These are phyloP conservation scores for Boletus holoroseus DNA, from an alignment of 1,284 basidiomycete species.

Conservation along the genomic window DNA sequence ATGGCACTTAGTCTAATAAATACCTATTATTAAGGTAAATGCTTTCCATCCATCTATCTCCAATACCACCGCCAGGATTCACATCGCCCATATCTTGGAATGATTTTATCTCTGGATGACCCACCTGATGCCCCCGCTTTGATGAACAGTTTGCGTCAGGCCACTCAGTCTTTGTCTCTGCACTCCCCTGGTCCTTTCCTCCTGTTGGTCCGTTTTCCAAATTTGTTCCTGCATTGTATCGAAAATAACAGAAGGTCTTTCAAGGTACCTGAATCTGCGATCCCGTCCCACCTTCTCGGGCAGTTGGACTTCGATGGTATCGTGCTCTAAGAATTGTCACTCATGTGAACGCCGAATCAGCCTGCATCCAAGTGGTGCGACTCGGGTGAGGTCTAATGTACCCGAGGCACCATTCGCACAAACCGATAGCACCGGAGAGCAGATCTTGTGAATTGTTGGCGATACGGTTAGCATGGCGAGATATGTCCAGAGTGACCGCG, in stretches of 20 bases:
- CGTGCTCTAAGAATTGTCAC: not conserved
- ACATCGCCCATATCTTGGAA: not conserved
- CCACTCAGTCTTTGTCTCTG: not conserved
- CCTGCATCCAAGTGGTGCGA: not conserved
- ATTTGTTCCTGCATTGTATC: not conserved
- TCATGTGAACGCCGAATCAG: not conserved
- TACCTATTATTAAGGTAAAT: constrained; percentile 11
- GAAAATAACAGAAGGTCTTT: not conserved
- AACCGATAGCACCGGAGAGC: not conserved
- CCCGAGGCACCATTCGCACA: not conserved
- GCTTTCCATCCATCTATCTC: constrained; percentile 2
- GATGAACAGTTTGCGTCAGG: not conserved
- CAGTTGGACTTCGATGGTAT: not conserved
- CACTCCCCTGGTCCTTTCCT: not conserved
- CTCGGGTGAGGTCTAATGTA: not conserved
- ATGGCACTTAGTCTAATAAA: constrained; percentile 10
- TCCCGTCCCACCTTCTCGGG: not conserved
- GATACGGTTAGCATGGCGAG: not conserved
- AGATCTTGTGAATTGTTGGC: not conserved
- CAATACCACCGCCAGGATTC: constrained; percentile 1
- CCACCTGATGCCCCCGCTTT: not conserved
- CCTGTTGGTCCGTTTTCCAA: not conserved
- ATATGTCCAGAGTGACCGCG: not conserved
- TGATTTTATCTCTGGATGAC: not conserved
- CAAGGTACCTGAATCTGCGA: not conserved